Base-by-base conservation (phyloP, 2,329 filamentous ascomycete species). In the Aspergillus awamori region DNA sequence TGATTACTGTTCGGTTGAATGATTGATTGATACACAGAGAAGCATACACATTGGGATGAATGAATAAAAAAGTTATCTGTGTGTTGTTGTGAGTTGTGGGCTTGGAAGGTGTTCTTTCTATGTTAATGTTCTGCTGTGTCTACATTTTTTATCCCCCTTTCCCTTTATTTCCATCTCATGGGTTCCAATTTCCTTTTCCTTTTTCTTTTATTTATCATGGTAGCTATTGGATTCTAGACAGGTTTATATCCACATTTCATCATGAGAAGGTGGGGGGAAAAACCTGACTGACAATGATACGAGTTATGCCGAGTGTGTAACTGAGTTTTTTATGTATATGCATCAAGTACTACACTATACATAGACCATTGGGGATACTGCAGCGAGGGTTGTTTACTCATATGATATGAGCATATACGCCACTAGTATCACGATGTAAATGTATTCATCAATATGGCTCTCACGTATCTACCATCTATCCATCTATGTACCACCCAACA, bases 221-320 rank as follows among this genome's bases (percentile, higher is more conserved):
- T 65, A 65, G 59, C 61, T 58, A 59, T 63, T 61, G 62, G 47
- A 63, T 63, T 61, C 54, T 64, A 63, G 62, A 63, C 58, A 60
- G 58, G 60, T 53, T 36, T 36, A 36, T 36, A 36, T 36, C 30
- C 30, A 36, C 30, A 13, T 36, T 36, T 56, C 48, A 28, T 20
- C 15, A 15, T 49, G 45, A 28, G 45, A 30, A 17, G 45, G 26
- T 53, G 59, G 51, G 30, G 30, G 30, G 30, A 36, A 36, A 36
- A 13, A 10, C 30, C 30, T 36, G 30, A 57, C 57, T 47, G 57
- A 59, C 61, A 67, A 63, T 67, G 59, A 65, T 60, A 67, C 60
- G 64, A 66, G 61, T 66, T 61, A 66, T 64, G 65, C 65, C 62
- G 59, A 57, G 59, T 53, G 53, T 33, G 30, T 59, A 41, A 20